Conservation (phyloP, 257 asterid genomes). For the Petunia axillaris region DNA sequence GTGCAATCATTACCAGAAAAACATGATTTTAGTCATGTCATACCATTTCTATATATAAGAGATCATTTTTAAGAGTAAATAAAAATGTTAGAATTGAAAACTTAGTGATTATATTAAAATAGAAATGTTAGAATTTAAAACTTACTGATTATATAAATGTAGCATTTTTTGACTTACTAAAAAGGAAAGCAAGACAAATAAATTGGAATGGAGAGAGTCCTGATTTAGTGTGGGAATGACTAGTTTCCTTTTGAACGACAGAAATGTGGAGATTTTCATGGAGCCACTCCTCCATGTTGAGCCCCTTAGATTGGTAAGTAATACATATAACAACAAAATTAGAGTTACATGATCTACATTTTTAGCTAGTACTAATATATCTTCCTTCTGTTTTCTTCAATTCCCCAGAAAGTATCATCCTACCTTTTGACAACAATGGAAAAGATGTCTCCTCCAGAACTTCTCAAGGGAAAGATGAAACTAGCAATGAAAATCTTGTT, state of each 20-base stretch:
- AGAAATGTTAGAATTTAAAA: no score
- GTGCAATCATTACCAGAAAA: no score
- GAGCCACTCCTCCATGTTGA: conserved; percentile 65
- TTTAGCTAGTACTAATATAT: background rate
- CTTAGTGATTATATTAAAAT: no score
- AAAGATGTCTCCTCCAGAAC: conserved; percentile 36
- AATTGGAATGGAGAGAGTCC: no score
- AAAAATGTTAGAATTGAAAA: no score
- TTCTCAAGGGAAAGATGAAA: conserved; percentile 36
- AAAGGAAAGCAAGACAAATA: no score
- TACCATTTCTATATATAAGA: no score
- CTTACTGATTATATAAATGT: no score
- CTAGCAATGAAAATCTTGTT: conserved; percentile 28
- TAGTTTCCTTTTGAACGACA: background rate
- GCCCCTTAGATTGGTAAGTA: conserved; percentile 66
- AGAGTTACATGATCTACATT: background rate
- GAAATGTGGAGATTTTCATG: conserved; percentile 72
- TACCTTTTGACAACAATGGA: conserved; percentile 41
- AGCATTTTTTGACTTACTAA: no score
- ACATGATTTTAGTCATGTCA: no score
- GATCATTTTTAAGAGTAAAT: no score
- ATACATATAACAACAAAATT: background rate
- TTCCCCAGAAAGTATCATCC: conserved; percentile 47
- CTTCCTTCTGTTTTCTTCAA: background rate
- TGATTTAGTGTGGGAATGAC: no score